These are phyloP conservation scores for Eucalyptus victrix DNA, from an alignment of 345 rosid species.

Conservation along the genomic window DNA sequence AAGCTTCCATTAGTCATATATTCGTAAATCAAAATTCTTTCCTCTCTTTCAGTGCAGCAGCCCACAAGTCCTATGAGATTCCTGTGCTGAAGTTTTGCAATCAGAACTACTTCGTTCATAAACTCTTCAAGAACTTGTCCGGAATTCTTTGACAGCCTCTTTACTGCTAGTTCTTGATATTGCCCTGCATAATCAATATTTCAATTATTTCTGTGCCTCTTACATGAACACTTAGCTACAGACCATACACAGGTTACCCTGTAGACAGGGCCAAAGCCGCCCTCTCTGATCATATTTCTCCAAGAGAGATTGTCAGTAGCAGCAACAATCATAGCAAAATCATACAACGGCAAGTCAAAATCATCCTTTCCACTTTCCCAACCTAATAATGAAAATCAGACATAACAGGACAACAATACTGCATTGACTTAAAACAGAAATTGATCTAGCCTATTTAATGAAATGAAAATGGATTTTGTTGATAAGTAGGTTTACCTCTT, in stretches of 20 bases:
- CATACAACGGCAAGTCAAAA: slow-evolving; percentile 14
- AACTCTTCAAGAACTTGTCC: slow-evolving; percentile 31
- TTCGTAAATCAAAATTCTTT: slow-evolving; percentile 15
- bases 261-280: slow-evolving; percentile 41
- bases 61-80: slow-evolving; percentile 37
- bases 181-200: slow-evolving; percentile 15
- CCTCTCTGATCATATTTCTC: slow-evolving; percentile 29
- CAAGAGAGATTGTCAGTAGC: slow-evolving; percentile 26
- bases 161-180: slow-evolving; percentile 32
- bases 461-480: neutral
- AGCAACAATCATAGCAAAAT: slow-evolving; percentile 14
- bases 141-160: slow-evolving; percentile 15
- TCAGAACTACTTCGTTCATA: slow-evolving; percentile 17
- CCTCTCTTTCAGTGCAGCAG: slow-evolving; percentile 23
- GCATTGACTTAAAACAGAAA: neutral
- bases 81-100: slow-evolving; percentile 43
- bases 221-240: neutral
- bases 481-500: neutral
- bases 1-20: slow-evolving; percentile 31
- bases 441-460: slow-evolving; percentile 11
- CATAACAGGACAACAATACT: neutral
- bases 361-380: neutral
- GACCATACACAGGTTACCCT: slow-evolving; percentile 1
- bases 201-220: neutral
- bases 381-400: neutral